Evolutionary conservation across 2,329 filamentous ascomycete genomes (phyloP), one percentile per base, ranked within the genome.

Genomic region (Geosmithia flava): DNA sequence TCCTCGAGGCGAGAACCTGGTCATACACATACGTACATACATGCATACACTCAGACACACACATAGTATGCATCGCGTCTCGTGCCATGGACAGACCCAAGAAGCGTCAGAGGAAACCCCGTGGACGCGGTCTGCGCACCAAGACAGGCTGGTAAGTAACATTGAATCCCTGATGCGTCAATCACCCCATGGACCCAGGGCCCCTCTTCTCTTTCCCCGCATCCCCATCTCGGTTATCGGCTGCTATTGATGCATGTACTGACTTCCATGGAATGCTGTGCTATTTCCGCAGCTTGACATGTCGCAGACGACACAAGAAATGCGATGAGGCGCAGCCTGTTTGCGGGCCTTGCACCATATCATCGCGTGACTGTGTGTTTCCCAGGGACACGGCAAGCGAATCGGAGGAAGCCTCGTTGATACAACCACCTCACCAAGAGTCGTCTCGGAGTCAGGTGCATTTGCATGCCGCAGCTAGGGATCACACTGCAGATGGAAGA

Each of bases 261-360:
- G n/a, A 48, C 30, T n/a, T n/a, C n/a, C n/a, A n/a, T 20, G 20
- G 27, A 29, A 19, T 20, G 7, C 45, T 44, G 44, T 23, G 33
- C 15, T n/a, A 29, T 43, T 5, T 8, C 2, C 17, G 10, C 17
- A 69, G 66, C 52, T 56, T 68, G 43, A 69, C 66, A 15, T 72
- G 69, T 53, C 66, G 68, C 45, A 63, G 63, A 50, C 60, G 71
- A 49, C 67, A 72, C 51, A 70, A 73, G 55, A 75, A 75, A 58
- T 75, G 71, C 54, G 70, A 72, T 52, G 71, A 74, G 58, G 59
- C 59, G 37, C 67, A 53, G 40, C 55, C 56, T 2, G 46, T 55
- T 17, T 59, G 56, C 45, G 55, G 56, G 15, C 55, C 56, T 16
- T 59, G 56, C 48, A 52, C 47, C 27, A 50, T 55, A 23, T 55